Conservation (phyloP, 2,329 filamentous ascomycete genomes). For the Stagonosporopsis vannaccii region DNA sequence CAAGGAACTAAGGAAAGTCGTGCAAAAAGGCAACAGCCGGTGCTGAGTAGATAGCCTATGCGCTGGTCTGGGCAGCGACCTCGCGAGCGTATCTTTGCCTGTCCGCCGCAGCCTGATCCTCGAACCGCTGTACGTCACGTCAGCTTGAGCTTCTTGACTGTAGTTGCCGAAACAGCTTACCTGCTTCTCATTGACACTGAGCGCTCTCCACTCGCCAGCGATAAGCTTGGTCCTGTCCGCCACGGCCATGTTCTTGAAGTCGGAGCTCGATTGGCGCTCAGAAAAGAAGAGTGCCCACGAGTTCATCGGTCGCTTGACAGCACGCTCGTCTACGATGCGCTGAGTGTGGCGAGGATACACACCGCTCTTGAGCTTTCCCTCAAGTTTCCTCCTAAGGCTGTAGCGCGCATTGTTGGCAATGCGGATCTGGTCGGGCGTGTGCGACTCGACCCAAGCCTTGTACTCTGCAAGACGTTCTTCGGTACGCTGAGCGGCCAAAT, state of each 20-base stretch:
- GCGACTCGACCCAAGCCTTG: slow-evolving; percentile 61
- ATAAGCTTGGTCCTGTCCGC: slow-evolving; percentile 54
- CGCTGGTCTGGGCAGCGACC: background rate
- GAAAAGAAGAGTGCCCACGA: slow-evolving; percentile 55
- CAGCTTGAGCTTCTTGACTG: slow-evolving; percentile 24
- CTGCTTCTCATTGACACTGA: slow-evolving; percentile 58
- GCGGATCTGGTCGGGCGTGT: slow-evolving; percentile 65
- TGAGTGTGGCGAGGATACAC: slow-evolving; percentile 11
- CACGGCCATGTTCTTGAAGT: slow-evolving; percentile 57
- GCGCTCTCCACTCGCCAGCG: slow-evolving; percentile 56
- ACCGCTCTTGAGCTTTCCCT: slow-evolving; percentile 10
- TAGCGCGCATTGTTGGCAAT: slow-evolving; percentile 66
- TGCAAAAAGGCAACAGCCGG: background rate
- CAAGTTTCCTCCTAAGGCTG: slow-evolving; percentile 37
- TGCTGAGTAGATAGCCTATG: background rate
- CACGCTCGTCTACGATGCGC: slow-evolving; percentile 62
- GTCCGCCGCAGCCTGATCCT: slow-evolving; percentile 37
- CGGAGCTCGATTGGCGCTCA: slow-evolving; percentile 57
- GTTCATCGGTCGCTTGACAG: slow-evolving; percentile 53
- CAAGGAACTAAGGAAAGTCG: slow-evolving; percentile 5
- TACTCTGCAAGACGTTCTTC: slow-evolving; percentile 55
- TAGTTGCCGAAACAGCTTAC: slow-evolving; percentile 38
- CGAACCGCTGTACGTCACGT: slow-evolving; percentile 36
- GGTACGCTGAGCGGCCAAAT: slow-evolving; percentile 57
- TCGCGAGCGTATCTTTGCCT: slow-evolving; percentile 35